Evolutionary conservation across 306 rosid species (phyloP).

Genomic region (Vicia villosa): DNA sequence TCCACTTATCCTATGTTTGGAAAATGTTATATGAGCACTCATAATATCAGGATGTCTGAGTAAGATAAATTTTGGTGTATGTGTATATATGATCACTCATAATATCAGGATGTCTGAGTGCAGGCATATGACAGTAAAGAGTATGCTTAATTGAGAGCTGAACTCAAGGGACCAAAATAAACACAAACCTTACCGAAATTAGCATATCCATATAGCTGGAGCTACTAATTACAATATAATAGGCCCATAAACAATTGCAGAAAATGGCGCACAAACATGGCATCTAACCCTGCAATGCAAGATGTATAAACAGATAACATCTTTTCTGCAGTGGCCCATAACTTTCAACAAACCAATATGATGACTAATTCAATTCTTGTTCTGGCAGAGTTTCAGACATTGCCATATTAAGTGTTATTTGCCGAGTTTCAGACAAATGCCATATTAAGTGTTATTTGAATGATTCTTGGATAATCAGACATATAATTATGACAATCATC

Average conservation of each 20-base stretch:
- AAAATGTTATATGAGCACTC: too few species aligned
- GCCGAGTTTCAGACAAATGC: too few species aligned
- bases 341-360: constrained; percentile 9
- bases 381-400: constrained; percentile 13
- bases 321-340: constrained; percentile 2
- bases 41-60: too few species aligned
- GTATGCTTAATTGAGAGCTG: neutral
- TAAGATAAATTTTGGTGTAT: too few species aligned
- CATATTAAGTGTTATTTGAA: too few species aligned
- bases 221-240: neutral
- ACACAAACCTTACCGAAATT: neutral
- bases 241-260: neutral
- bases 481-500: constrained; percentile 27
- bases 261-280: neutral
- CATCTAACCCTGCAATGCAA: neutral
- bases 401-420: neutral
- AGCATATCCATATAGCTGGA: neutral
- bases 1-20: too few species aligned
- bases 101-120: neutral
- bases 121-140: neutral
- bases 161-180: neutral
- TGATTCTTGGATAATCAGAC: constrained; percentile 10
- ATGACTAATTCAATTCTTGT: too few species aligned
- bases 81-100: neutral
- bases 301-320: neutral